phyloP scores from a whole-genome alignment of 441 rosid genomes.

The Corymbia calophylla region DNA sequence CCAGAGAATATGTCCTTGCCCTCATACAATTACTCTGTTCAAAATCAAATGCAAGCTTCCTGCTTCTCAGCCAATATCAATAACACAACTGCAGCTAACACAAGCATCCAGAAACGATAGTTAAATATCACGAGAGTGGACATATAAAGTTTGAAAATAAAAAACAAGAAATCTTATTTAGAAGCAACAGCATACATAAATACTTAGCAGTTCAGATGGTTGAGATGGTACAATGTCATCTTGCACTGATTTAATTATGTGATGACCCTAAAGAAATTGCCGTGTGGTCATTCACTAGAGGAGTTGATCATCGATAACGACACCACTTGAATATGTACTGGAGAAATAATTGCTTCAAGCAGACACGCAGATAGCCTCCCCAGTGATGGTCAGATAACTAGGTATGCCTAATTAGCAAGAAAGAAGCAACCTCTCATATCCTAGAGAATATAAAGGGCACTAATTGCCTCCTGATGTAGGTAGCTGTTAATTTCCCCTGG shows the following conservation, averaged over 20 bases:
- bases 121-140: not conserved
- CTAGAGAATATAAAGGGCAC: not conserved
- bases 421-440: not conserved
- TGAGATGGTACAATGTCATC: not conserved
- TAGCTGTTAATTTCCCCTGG: not conserved
- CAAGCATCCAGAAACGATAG: not conserved
- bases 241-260: not conserved
- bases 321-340: not conserved
- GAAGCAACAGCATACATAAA: not conserved
- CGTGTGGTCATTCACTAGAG: not conserved
- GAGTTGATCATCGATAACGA: not conserved
- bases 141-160: not conserved
- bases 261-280: not conserved
- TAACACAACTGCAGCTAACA: not conserved
- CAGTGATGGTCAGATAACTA: not conserved
- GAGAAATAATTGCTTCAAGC: not conserved
- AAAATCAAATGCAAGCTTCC: not conserved
- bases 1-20: not conserved
- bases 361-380: not conserved
- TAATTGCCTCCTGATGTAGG: not conserved
- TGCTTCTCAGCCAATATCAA: not conserved
- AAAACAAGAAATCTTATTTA: not conserved
- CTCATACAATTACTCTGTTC: not conserved
- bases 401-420: not conserved
- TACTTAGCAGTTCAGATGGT: not conserved